Base-by-base conservation (phyloP, 164 flowering plant genomes). In the Litsea cubeba region DNA sequence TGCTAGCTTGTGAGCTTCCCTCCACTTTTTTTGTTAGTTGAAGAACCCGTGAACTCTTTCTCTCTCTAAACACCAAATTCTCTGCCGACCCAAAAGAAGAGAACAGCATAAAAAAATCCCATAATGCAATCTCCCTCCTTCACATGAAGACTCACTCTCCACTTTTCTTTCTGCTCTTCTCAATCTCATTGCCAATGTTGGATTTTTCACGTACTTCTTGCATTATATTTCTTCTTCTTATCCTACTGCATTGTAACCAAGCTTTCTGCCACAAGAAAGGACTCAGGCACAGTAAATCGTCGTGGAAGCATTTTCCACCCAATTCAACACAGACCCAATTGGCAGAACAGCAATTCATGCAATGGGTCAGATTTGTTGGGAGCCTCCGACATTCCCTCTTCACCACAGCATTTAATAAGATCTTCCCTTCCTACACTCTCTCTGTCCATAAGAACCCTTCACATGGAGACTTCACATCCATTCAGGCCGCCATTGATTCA, bases 401-500 rank as follows among this genome's bases (percentile, higher is more conserved):
- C 80, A 84, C 80, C 70, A 50, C 87, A 1, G 98, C 94, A 2
- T 85, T 83, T 76, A 93, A 93, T 68, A 95, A 92, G 81, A 75
- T 93, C 63, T 88, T 85, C 82, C 93, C 99, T 81, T 89, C 98
- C 60, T 88, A 74, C 78, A 88, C 88, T 54, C 76, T 95, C 25
- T 82, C 83, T 11, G 97, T 95, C 2, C 77, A 76, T 68, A 89
- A 87, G 74, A 91, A 90, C 51, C 91, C 90, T 0, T 77, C 79
- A 0, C 54, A 77, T 14, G 99, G 97, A 51, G 97, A 92, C 78
- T 93, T 95, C 76, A 90, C 91, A 2, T 69, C 89, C 3, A 89
- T 95, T 69, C 99, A 95, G 74, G 90, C 82, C 5, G 98, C 99
- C 76, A 85, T 95, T 77, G 96, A 93, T 82, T 93, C 97, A 58